A percentile compares a stretch with the other conserved stretches of the same genome.
Evolutionary conservation across 139 green algal genomes (phyloP).

Genomic region (Klebsormidium nitens): DNA sequence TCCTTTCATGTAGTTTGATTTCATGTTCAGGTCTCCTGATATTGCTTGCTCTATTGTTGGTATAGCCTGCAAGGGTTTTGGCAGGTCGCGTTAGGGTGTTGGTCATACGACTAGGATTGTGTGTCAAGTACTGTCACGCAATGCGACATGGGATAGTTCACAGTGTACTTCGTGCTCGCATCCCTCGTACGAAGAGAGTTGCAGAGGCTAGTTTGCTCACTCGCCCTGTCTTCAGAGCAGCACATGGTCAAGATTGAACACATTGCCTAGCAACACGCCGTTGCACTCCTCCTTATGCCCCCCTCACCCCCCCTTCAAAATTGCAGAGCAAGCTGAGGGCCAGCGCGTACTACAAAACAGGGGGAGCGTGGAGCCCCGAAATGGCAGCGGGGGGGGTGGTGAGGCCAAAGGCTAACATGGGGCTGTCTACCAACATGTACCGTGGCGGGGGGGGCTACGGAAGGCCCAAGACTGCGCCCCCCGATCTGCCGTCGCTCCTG

Average conservation of each 20-base stretch:
- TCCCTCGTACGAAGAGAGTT: too few relatives aligned
- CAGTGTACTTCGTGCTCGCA: too few relatives aligned
- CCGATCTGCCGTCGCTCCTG: conserved; percentile 93
- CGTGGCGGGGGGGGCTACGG: conserved; percentile 33
- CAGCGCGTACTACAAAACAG: conserved; percentile 9
- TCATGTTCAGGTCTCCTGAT: background rate
- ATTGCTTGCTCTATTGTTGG: background rate
- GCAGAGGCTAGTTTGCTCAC: too few relatives aligned
- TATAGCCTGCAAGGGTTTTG: background rate
- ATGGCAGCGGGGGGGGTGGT: background rate
- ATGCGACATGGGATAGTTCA: too few relatives aligned
- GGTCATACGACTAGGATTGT: too few relatives aligned
- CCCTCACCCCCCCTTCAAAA: background rate
- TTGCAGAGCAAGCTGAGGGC: background rate
- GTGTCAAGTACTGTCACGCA: too few relatives aligned
- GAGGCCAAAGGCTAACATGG: conserved; percentile 5
- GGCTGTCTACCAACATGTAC: conserved; percentile 39
- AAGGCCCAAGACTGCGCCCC: conserved; percentile 61
- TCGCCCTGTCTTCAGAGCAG: too few relatives aligned
- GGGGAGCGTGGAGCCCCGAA: conserved; percentile 15
- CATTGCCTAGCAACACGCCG: too few relatives aligned
- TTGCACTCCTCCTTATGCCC: background rate
- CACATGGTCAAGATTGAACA: too few relatives aligned
- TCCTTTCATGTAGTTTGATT: too few relatives aligned
- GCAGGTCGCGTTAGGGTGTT: background rate